Evolutionary conservation across 108 stramenopile species (phyloP).

Genomic region (Pseudonitzschia multiseries): DNA sequence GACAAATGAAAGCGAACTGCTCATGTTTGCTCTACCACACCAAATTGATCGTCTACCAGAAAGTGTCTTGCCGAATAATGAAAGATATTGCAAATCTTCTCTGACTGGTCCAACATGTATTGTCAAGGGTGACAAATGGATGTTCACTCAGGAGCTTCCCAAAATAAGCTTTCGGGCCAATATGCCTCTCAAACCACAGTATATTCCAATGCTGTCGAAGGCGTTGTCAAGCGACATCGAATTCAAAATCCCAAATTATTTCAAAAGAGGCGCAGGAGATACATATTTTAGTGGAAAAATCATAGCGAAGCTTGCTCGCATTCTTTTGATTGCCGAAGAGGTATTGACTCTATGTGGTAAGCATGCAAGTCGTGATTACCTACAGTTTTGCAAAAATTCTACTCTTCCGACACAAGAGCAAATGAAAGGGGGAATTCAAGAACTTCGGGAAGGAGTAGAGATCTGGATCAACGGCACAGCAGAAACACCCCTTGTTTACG

Average conservation of each 20-base stretch:
- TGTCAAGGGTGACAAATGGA: conserved; percentile 39
- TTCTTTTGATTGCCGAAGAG: conserved; percentile 74
- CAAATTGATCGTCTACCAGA: conserved; percentile 44
- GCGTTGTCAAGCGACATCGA: conserved; percentile 46
- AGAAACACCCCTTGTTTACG: conserved; percentile 70
- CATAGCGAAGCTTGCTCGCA: conserved; percentile 73
- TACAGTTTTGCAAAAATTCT: conserved; percentile 41
- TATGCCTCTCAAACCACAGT: conserved; percentile 48
- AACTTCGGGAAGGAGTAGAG: conserved; percentile 54
- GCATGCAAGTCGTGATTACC: conserved; percentile 36
- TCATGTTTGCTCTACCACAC: conserved; percentile 78
- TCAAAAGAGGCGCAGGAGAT: conserved; percentile 79
- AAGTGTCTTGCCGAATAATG: conserved; percentile 2
- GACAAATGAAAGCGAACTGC: conserved; percentile 35
- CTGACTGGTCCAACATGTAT: conserved; percentile 47
- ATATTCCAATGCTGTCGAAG: conserved; percentile 46
- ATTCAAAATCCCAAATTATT: conserved; percentile 67
- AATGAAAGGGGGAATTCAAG: conserved; percentile 46
- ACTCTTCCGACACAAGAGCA: conserved; percentile 52
- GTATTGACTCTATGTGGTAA: conserved; percentile 52
- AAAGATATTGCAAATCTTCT: conserved; percentile 35
- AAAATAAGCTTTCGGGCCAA: conserved; percentile 53
- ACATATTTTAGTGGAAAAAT: conserved; percentile 92
- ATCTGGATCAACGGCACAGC: conserved; percentile 77
- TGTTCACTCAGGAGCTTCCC: conserved; percentile 42